These are phyloP conservation scores for Neopestalotiopsis sp. DNA, from an alignment of 2,329 filamentous ascomycete genomes.

Conservation along the genomic window DNA sequence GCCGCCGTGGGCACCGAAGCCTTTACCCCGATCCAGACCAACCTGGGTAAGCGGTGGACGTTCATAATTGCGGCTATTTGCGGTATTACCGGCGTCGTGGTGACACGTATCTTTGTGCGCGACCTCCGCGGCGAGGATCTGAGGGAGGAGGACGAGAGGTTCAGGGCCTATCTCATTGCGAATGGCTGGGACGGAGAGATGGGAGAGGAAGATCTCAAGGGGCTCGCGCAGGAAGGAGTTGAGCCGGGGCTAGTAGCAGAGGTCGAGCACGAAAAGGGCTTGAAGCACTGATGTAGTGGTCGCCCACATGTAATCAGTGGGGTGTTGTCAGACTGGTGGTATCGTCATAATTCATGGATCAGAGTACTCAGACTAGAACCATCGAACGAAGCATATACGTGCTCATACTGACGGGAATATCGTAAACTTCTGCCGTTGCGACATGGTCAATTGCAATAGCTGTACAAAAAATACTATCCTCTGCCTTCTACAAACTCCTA, in stretches of 20 bases:
- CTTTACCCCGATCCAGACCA: conserved; percentile 50
- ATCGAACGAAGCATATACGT: no score
- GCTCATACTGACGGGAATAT: no score
- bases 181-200: conserved; percentile 53
- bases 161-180: conserved; percentile 46
- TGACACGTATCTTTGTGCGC: conserved; percentile 53
- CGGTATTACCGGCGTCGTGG: conserved; percentile 50
- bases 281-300: not conserved
- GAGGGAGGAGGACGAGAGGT: conserved; percentile 45
- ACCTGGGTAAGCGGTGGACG: conserved; percentile 53
- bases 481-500: no score
- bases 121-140: conserved; percentile 51
- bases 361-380: no score
- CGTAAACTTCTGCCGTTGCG: no score
- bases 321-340: no score
- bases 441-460: no score
- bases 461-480: no score
- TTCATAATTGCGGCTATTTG: conserved; percentile 58
- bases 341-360: no score
- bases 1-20: conserved; percentile 56
- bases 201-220: conserved; percentile 30
- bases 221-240: conserved; percentile 13
- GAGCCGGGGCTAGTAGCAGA: conserved; percentile 14
- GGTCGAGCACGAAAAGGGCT: conserved; percentile 6
- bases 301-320: not conserved